These are phyloP conservation scores for Nemania bipapillata DNA, from an alignment of 2,329 filamentous ascomycete species.

Conservation along the genomic window DNA sequence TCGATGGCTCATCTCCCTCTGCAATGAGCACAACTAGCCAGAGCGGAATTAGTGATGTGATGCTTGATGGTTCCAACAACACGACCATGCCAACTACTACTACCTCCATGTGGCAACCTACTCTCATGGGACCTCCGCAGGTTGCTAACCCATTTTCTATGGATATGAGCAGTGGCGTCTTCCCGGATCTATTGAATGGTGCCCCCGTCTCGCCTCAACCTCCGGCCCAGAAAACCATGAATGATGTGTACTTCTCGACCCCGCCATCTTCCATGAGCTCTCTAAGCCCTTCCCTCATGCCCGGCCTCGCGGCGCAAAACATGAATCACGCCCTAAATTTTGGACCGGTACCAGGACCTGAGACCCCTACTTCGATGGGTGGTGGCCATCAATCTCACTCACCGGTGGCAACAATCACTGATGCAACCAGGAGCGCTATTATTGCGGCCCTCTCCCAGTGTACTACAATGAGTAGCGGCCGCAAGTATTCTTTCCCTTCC, in stretches of 20 bases:
- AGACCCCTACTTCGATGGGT: constrained; percentile 77
- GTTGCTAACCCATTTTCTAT: constrained; percentile 77
- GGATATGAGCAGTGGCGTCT: constrained; percentile 77
- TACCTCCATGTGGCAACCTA: constrained; percentile 74
- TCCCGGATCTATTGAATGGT: constrained; percentile 78
- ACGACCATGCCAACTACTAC: constrained; percentile 63
- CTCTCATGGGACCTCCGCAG: constrained; percentile 75
- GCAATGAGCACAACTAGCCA: constrained; percentile 95
- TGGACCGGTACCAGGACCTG: constrained; percentile 68
- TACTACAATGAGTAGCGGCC: constrained; percentile 63
- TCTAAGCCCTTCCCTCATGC: constrained; percentile 76
- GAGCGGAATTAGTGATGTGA: constrained; percentile 88
- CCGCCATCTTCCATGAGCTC: constrained; percentile 79
- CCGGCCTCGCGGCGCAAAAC: constrained; percentile 69
- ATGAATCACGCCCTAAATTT: constrained; percentile 75
- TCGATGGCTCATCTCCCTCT: constrained; percentile 94
- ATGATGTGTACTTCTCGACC: constrained; percentile 81
- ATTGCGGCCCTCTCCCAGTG: constrained; percentile 69
- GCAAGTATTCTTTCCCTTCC: constrained; percentile 72
- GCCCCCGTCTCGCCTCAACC: constrained; percentile 82
- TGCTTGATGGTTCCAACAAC: constrained; percentile 83
- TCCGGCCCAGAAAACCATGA: constrained; percentile 73
- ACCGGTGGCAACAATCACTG: constrained; percentile 72
- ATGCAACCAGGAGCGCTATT: constrained; percentile 71
- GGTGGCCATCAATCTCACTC: constrained; percentile 69